Percentiles rank a stretch among this genome's conserved stretches.
phyloP scores from a whole-genome alignment of 2,329 filamentous ascomycete species.

The Aspergillus fructus region DNA sequence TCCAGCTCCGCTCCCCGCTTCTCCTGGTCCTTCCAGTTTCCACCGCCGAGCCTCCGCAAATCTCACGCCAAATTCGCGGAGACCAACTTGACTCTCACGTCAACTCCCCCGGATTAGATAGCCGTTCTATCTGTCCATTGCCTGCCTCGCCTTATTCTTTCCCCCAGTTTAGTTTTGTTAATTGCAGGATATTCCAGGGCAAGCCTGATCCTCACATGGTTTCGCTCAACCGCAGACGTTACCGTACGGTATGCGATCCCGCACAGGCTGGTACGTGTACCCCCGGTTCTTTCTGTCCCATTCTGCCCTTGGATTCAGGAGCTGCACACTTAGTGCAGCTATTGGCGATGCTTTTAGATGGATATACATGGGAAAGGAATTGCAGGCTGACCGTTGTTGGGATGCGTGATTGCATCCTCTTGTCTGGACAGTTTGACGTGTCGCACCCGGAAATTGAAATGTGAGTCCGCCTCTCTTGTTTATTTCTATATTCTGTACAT shows the following conservation, averaged over 20 bases:
- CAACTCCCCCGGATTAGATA: neutral
- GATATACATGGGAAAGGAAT: neutral
- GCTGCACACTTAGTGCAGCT: neutral
- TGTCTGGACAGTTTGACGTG: slow-evolving; percentile 50
- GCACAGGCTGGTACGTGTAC: slow-evolving; percentile 43
- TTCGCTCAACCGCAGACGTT: slow-evolving; percentile 23
- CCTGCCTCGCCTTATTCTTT: slow-evolving; percentile 5
- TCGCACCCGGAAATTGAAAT: slow-evolving; percentile 63
- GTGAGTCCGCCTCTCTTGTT: slow-evolving; percentile 29
- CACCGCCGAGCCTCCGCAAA: slow-evolving; percentile 8
- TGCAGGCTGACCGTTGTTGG: neutral
- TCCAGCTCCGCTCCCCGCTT: slow-evolving; percentile 2
- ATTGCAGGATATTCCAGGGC: neutral
- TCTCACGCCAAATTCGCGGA: slow-evolving; percentile 4
- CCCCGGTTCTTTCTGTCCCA: neutral
- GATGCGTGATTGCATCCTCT: neutral
- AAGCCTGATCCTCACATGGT: slow-evolving; percentile 23
- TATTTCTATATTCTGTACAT: neutral
- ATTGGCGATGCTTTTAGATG: neutral
- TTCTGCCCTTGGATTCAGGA: neutral
- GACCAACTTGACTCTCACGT: neutral
- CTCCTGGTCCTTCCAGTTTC: neutral
- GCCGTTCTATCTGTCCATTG: neutral
- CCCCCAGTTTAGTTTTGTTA: slow-evolving; percentile 1
- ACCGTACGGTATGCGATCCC: slow-evolving; percentile 41